Evolutionary conservation across 2,329 filamentous ascomycete species (phyloP), one percentile per base, ranked within the genome.

Genomic region (Didymella keratinophila): DNA sequence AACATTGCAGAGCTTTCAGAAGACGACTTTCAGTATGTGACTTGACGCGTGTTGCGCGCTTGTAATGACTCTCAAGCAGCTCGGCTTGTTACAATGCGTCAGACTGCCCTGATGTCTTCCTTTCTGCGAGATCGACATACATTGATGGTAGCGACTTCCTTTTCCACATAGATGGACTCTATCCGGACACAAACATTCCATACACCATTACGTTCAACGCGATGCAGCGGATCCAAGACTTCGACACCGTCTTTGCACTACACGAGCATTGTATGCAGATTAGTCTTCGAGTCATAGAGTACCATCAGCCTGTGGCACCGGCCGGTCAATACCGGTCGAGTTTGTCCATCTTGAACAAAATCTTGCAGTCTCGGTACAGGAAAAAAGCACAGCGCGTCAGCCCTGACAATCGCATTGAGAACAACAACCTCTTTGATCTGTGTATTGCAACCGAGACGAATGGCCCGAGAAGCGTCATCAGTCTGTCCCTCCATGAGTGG

Each of bases 231-330:
- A 50, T 56, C 9, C 37, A 23, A 1, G 44, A 50, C 11, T 42
- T 59, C 11, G 61, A 67, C 23, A 61, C 63, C 1, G 41, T 71
- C 10, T 70, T 72, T 44, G 65, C 71, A 0, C 56, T 73, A 16
- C 71, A 73, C 23, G 60, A 67, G 16, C 57, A 56, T 4, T 73
- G 71, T 46, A 52, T 73, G 5, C 49, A 61, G 4, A 69, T 66
- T 14, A 60, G 63, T 18, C 66, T 66, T 42, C 54, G 65, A 25
- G 65, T 54, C 12, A 61, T 71, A 2, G 47, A 68, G 2, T 32
- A 58, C 18, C 44, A 54, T 27, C 52, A 21, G 51, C 30, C 32
- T 46, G 28, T 28, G 25, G 10, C 3, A 20, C 16, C 9, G 23
- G 51, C 27, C 14, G 23, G 51, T 11, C 8, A 28, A 11, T 18